These are phyloP conservation scores for Inga oerstediana DNA, from an alignment of 306 rosid genomes.

Conservation along the genomic window DNA sequence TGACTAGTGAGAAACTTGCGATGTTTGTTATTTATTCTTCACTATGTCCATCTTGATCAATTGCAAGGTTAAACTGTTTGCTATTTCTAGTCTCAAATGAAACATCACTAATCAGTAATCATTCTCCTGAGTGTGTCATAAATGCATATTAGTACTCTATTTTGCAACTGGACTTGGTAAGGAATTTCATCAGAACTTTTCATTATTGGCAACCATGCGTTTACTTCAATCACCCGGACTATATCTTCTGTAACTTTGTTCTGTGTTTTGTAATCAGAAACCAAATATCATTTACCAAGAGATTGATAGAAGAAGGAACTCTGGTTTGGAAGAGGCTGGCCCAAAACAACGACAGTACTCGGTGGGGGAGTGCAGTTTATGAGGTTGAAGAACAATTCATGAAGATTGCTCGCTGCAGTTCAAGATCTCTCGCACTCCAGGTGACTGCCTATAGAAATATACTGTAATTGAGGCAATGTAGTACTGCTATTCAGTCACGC, in stretches of 20 bases:
- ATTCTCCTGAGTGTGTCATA: not conserved
- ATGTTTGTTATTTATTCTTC: constrained; percentile 21
- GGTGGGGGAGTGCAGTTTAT: constrained; percentile 67
- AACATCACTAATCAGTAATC: not conserved
- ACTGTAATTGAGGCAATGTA: constrained; percentile 1
- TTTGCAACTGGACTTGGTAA: not conserved
- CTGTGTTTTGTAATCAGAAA: constrained; percentile 50
- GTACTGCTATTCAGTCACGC: constrained; percentile 6
- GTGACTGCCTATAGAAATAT: constrained; percentile 36
- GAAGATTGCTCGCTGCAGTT: constrained; percentile 73
- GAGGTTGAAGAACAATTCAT: constrained; percentile 79
- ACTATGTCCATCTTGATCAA: constrained; percentile 16
- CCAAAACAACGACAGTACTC: constrained; percentile 63
- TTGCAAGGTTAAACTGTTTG: not conserved
- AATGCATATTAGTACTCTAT: constrained; percentile 11
- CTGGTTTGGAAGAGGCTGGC: constrained; percentile 79
- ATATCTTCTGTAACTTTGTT: constrained; percentile 24
- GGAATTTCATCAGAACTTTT: constrained; percentile 27
- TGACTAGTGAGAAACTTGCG: constrained; percentile 12
- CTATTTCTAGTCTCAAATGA: not conserved
- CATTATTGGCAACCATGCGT: constrained; percentile 8
- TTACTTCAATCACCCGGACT: constrained; percentile 30
- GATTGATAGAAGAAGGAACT: constrained; percentile 77
- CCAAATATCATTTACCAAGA: constrained; percentile 74
- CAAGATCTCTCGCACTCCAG: constrained; percentile 84